Conservation (phyloP, 345 rosid species). For the Aquilaria malaccensis region DNA sequence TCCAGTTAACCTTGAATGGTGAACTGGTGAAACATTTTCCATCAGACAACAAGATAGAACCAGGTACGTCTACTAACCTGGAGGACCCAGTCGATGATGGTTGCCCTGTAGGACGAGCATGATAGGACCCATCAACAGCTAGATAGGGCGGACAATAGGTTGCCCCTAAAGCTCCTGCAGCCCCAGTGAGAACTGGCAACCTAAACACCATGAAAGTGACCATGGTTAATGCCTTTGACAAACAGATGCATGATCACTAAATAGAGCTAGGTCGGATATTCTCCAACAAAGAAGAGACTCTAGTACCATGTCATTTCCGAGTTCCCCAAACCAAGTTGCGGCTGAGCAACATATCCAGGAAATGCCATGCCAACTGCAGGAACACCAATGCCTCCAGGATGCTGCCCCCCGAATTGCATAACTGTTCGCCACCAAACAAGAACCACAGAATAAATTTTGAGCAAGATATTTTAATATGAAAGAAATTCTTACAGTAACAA, state of each 20-base stretch:
- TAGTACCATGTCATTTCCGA: constrained; percentile 94
- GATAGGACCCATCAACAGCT: constrained; percentile 64
- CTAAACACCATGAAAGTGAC: constrained; percentile 31
- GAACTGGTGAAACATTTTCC: no score
- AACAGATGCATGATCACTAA: no score
- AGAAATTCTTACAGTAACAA: neutral
- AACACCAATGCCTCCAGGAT: constrained; percentile 74
- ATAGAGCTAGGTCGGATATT: neutral
- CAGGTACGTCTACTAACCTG: constrained; percentile 29
- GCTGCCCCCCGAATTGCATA: constrained; percentile 94
- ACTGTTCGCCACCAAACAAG: constrained; percentile 35
- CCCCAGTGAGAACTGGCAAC: constrained; percentile 83
- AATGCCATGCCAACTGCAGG: constrained; percentile 96
- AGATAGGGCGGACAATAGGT: constrained; percentile 73
- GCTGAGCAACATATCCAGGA: constrained; percentile 80
- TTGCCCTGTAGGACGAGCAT: constrained; percentile 45
- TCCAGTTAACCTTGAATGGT: no score
- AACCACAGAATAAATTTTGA: neutral
- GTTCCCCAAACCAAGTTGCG: constrained; percentile 80
- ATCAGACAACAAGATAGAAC: no score
- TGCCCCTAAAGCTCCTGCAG: constrained; percentile 74
- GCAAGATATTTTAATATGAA: neutral
- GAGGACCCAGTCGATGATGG: constrained; percentile 51
- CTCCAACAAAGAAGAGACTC: constrained; percentile 5
- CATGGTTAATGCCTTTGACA: no score